Evolutionary conservation across 352 stramenopile genomes (phyloP).

Genomic region (Globisporangium sylvaticum): DNA sequence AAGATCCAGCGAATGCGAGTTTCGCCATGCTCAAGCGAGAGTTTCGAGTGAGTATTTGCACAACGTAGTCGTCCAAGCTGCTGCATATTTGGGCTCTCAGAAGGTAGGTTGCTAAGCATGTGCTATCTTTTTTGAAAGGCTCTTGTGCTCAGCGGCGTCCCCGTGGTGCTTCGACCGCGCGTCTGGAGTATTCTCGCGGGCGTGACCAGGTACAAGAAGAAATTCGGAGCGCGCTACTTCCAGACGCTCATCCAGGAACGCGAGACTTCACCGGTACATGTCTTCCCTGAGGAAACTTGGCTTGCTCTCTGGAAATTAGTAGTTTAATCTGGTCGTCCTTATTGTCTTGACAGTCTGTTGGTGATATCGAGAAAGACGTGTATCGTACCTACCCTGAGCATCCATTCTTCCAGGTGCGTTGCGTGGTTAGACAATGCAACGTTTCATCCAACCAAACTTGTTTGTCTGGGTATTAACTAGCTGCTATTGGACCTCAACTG

Average conservation of each 20-base stretch:
- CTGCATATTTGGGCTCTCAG: neutral
- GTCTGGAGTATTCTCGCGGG: conserved; percentile 39
- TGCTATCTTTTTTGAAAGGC: conserved; percentile 18
- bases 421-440: neutral
- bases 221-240: conserved; percentile 33
- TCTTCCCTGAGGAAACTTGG: too few relatives aligned
- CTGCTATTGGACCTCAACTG: neutral
- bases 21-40: neutral
- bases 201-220: conserved; percentile 28
- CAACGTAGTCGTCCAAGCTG: neutral
- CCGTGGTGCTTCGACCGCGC: conserved; percentile 29
- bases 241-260: conserved; percentile 16
- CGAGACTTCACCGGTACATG: conserved; percentile 18
- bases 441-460: too few relatives aligned
- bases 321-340: conserved; percentile 1
- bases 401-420: conserved; percentile 34
- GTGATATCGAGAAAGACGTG: conserved; percentile 66
- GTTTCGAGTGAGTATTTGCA: neutral
- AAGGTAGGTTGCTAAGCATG: neutral
- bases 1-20: neutral
- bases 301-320: neutral
- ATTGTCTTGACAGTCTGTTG: conserved; percentile 19
- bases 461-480: too few relatives aligned
- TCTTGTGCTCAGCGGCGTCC: conserved; percentile 40
- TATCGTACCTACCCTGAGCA: conserved; percentile 61